Conservation (phyloP, 164 flowering plant genomes). For the Nelumbo lutea region DNA sequence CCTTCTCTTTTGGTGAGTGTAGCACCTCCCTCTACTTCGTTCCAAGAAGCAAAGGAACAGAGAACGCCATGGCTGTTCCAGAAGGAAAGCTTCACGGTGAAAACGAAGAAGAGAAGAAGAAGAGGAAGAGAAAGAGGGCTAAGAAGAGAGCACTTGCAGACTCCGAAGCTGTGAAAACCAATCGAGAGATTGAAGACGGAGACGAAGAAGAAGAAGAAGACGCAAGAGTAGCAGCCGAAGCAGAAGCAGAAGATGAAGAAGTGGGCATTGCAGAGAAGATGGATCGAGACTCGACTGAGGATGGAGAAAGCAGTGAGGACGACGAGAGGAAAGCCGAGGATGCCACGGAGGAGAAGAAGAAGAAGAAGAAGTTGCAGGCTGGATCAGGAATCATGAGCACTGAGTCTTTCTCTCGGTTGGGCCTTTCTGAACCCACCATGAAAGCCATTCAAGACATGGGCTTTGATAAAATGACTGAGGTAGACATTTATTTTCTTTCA, state of each 20-base stretch:
- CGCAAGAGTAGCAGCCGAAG: not conserved
- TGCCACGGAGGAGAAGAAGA: constrained; percentile 17
- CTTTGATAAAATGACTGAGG: constrained; percentile 84
- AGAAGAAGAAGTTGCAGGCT: constrained; percentile 4
- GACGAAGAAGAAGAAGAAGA: not conserved
- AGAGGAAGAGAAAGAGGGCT: not conserved
- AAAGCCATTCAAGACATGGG: constrained; percentile 72
- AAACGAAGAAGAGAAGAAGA: not conserved
- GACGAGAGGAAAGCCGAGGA: constrained; percentile 10
- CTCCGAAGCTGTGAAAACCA: not conserved
- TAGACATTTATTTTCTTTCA: constrained; percentile 12
- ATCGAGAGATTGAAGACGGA: not conserved
- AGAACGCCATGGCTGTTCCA: not conserved
- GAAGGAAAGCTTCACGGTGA: not conserved
- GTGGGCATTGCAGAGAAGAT: not conserved
- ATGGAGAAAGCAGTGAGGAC: not conserved
- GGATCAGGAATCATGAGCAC: constrained; percentile 82
- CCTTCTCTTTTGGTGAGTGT: too few species aligned
- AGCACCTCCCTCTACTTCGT: too few species aligned
- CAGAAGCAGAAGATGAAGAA: not conserved
- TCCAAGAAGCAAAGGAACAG: too few species aligned
- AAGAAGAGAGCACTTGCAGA: not conserved
- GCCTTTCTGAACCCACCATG: constrained; percentile 61
- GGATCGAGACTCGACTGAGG: constrained; percentile 2
- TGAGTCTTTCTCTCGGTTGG: constrained; percentile 42